phyloP scores from a whole-genome alignment of 2,329 filamentous ascomycete species.

The Diaporthe aspalathi region DNA sequence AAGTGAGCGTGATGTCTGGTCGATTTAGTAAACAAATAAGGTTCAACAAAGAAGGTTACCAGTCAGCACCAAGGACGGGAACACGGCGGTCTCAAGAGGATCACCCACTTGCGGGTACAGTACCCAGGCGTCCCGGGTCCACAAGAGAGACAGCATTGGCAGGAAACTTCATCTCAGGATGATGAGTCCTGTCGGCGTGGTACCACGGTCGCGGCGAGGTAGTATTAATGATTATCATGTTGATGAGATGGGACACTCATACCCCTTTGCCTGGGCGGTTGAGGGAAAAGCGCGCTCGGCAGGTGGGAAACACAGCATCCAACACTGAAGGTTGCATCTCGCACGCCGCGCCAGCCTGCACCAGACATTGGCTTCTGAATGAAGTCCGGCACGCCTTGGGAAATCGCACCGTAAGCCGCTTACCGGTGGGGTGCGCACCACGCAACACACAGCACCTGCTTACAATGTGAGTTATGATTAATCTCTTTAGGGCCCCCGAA shows the following conservation, averaged over 20 bases:
- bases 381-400: conserved; percentile 15
- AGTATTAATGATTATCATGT: neutral
- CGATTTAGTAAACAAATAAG: conserved; percentile 12
- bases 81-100: conserved; percentile 10
- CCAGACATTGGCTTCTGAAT: conserved; percentile 14
- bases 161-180: neutral
- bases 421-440: conserved; percentile 18
- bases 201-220: neutral
- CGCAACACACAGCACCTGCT: conserved; percentile 5
- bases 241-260: conserved; percentile 1
- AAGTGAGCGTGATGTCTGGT: neutral
- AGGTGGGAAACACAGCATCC: conserved; percentile 22
- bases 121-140: conserved; percentile 9
- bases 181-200: neutral
- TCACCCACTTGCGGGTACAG: conserved; percentile 17
- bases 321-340: neutral
- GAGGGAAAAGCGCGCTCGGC: neutral
- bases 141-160: neutral
- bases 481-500: neutral
- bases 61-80: neutral
- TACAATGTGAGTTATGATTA: conserved; percentile 22
- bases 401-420: conserved; percentile 25
- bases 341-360: neutral
- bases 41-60: conserved; percentile 7
- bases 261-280: neutral